Percentiles rank a stretch among this genome's conserved stretches.
phyloP scores from a whole-genome alignment of 2,329 filamentous ascomycete genomes.

The Phialemoniopsis sp. region DNA sequence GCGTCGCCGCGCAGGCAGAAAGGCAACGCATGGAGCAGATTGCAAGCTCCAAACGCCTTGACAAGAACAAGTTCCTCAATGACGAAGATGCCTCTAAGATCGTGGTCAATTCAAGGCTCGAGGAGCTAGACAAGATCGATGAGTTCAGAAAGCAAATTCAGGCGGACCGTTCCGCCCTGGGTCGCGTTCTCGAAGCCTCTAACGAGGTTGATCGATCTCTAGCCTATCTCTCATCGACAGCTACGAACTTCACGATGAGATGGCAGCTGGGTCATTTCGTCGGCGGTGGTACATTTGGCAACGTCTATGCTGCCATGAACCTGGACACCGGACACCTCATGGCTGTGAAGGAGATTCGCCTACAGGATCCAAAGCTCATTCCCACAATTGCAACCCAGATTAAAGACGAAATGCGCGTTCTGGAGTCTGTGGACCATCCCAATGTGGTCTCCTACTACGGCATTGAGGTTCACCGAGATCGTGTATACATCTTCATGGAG shows the following conservation, averaged over 20 bases:
- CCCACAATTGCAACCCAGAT: conserved; percentile 93
- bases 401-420: conserved; percentile 91
- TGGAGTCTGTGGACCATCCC: conserved; percentile 93
- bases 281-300: conserved; percentile 93
- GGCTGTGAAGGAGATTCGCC: conserved; percentile 97
- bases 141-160: conserved; percentile 73
- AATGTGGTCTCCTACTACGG: conserved; percentile 98
- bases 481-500: conserved; percentile 99
- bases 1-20: conserved; percentile 88
- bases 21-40: conserved; percentile 82
- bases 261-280: conserved; percentile 99
- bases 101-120: conserved; percentile 71
- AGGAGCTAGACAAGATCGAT: conserved; percentile 72
- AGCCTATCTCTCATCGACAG: conserved; percentile 87
- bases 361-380: conserved; percentile 95
- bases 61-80: conserved; percentile 68
- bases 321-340: conserved; percentile 93
- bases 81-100: conserved; percentile 81
- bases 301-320: conserved; percentile 96
- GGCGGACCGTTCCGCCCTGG: conserved; percentile 80
- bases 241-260: conserved; percentile 89
- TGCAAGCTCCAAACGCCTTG: conserved; percentile 68
- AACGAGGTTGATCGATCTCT: conserved; percentile 95
- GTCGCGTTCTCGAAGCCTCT: conserved; percentile 85
- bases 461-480: conserved; percentile 96